Percentiles rank a stretch among this genome's conserved stretches.
phyloP scores from a whole-genome alignment of 805 yeast genomes.

The Lipomyces orientalis region DNA sequence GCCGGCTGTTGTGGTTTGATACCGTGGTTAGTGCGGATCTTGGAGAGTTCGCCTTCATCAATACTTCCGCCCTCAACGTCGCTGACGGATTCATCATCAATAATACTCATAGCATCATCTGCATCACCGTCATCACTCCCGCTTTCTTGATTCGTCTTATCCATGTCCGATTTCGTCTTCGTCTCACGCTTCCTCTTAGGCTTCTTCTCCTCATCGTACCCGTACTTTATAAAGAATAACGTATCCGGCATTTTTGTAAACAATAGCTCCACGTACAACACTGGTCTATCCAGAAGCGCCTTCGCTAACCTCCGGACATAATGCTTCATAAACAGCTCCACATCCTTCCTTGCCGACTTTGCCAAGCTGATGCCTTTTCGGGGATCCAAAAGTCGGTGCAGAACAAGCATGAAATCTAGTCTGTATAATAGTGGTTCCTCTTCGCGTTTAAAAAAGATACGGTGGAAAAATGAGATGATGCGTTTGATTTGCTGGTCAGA shows the following conservation, averaged over 20 bases:
- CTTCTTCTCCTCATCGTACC: constrained; percentile 50
- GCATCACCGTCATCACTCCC: not conserved
- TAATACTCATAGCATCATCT: not conserved
- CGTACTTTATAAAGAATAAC: constrained; percentile 63
- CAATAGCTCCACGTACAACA: constrained; percentile 65
- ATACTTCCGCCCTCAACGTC: not conserved
- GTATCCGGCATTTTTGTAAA: constrained; percentile 61
- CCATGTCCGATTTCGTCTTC: not conserved
- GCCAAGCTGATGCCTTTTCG: constrained; percentile 55
- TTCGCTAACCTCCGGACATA: constrained; percentile 65
- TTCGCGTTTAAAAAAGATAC: constrained; percentile 68
- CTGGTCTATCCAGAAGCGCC: constrained; percentile 57
- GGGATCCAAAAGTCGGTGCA: constrained; percentile 59
- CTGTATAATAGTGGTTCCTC: constrained; percentile 64
- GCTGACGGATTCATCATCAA: not conserved
- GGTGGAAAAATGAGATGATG: constrained; percentile 71
- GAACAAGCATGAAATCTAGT: constrained; percentile 70
- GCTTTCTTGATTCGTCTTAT: not conserved
- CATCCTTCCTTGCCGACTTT: constrained; percentile 57
- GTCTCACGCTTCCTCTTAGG: constrained; percentile 4
- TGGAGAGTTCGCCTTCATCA: not conserved
- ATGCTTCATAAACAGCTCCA: constrained; percentile 67
- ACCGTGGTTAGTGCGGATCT: not conserved
- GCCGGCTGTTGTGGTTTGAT: not conserved
- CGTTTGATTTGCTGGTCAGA: constrained; percentile 63